Conservation (phyloP, 75 land plant species). For the Pseudotsuga menziesii region DNA sequence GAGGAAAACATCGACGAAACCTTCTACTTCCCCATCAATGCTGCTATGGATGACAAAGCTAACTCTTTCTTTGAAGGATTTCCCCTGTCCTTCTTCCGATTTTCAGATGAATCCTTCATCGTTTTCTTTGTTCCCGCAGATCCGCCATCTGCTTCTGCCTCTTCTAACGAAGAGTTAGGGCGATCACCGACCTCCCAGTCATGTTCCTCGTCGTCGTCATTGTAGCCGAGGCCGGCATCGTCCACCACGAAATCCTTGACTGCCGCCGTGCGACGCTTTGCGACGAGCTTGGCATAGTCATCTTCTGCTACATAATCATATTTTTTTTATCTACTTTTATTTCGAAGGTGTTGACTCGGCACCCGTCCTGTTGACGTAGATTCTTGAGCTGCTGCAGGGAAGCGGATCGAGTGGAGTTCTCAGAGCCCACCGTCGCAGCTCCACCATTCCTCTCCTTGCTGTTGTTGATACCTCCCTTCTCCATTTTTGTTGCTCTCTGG, state of each 20-base stretch:
- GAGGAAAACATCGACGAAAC: constrained; percentile 80
- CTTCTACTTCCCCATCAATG: constrained; percentile 76
- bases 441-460: constrained; percentile 29
- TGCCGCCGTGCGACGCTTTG: constrained; percentile 63
- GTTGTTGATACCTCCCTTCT: constrained; percentile 8
- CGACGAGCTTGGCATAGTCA: constrained; percentile 70
- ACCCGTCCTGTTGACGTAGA: constrained; percentile 53
- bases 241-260: constrained; percentile 70
- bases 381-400: constrained; percentile 72
- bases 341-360: constrained; percentile 40
- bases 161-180: constrained; percentile 30
- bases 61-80: constrained; percentile 20
- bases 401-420: constrained; percentile 43
- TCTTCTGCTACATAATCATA: constrained; percentile 83
- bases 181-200: constrained; percentile 55
- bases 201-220: constrained; percentile 84
- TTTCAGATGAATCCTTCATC: constrained; percentile 17
- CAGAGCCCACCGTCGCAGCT: constrained; percentile 15
- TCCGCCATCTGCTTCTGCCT: constrained; percentile 28
- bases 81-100: constrained; percentile 12
- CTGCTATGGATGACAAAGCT: constrained; percentile 60
- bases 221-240: constrained; percentile 81
- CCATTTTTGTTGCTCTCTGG: background rate
- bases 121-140: constrained; percentile 31
- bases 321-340: constrained; percentile 73